Percentiles rank a stretch among this genome's conserved stretches.
Evolutionary conservation across 2,329 filamentous ascomycete species (phyloP).

Genomic region (Westerdykella aurantiaca): DNA sequence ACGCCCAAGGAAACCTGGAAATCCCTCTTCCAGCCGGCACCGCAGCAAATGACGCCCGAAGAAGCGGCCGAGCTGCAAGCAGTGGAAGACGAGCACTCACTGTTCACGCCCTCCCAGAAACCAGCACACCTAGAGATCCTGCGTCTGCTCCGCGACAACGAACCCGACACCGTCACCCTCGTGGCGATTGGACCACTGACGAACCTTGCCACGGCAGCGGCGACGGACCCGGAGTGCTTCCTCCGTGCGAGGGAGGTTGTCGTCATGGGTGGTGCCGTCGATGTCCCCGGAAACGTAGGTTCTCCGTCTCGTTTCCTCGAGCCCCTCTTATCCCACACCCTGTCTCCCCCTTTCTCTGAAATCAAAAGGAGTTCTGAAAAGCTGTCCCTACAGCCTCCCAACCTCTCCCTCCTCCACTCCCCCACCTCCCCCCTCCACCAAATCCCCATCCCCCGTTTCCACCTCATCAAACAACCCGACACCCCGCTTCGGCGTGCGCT

Average conservation of each 20-base stretch:
- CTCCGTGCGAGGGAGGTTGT: constrained; percentile 83
- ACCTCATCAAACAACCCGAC: constrained; percentile 36
- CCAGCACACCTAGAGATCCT: constrained; percentile 83
- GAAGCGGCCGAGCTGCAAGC: constrained; percentile 34
- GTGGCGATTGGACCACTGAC: constrained; percentile 86
- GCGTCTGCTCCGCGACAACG: constrained; percentile 75
- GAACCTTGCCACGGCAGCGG: constrained; percentile 85
- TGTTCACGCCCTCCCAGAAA: constrained; percentile 69
- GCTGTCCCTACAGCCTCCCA: constrained; percentile 14
- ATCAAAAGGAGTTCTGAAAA: neutral
- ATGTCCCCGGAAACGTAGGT: constrained; percentile 66
- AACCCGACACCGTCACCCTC: constrained; percentile 79
- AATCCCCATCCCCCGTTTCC: constrained; percentile 31
- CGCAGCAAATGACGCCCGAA: constrained; percentile 25
- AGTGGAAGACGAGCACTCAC: constrained; percentile 37
- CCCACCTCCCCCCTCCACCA: constrained; percentile 5
- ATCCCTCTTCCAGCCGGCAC: constrained; percentile 38
- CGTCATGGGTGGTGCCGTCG: constrained; percentile 88
- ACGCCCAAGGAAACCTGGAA: constrained; percentile 46
- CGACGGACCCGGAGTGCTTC: constrained; percentile 84
- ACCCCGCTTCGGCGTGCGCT: constrained; percentile 27
- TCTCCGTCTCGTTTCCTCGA: constrained; percentile 4
- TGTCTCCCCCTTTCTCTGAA: neutral
- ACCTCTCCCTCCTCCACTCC: constrained; percentile 18
- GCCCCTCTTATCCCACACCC: neutral